Evolutionary conservation across 1,284 basidiomycete species (phyloP).

Genomic region (Naganishia albida): DNA sequence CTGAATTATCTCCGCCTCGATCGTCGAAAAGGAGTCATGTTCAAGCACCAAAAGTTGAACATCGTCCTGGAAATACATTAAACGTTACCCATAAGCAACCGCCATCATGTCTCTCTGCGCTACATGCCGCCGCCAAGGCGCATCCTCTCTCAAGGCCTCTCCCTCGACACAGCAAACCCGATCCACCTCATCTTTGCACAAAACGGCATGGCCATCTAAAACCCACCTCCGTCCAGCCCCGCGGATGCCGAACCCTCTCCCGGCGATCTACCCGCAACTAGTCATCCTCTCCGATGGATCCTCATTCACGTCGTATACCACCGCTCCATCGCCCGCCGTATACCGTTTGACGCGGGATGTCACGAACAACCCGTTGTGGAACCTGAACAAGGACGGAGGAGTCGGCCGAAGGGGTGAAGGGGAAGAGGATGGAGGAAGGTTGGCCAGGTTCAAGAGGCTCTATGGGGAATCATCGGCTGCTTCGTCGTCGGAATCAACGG

Average conservation of each 20-base stretch:
- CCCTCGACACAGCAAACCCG: slow-evolving; percentile 32
- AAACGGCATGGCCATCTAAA: slow-evolving; percentile 45
- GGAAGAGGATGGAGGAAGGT: slow-evolving; percentile 67
- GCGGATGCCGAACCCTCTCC: slow-evolving; percentile 72
- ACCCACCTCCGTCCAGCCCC: slow-evolving; percentile 54
- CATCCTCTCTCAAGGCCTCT: background rate
- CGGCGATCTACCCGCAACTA: slow-evolving; percentile 77
- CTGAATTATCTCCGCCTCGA: background rate
- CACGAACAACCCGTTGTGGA: slow-evolving; percentile 79
- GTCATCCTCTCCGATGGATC: slow-evolving; percentile 83
- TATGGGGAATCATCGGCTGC: slow-evolving; percentile 36
- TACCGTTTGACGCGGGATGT: slow-evolving; percentile 77
- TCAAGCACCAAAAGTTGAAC: background rate
- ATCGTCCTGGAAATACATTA: background rate
- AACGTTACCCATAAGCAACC: background rate
- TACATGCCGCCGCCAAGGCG: slow-evolving; percentile 20
- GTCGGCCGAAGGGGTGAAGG: slow-evolving; percentile 61
- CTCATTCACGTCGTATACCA: slow-evolving; percentile 79
- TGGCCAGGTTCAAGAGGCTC: slow-evolving; percentile 73
- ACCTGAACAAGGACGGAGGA: slow-evolving; percentile 54
- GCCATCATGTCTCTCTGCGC: slow-evolving; percentile 26
- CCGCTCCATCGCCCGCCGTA: slow-evolving; percentile 69
- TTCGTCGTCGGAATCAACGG: slow-evolving; percentile 56
- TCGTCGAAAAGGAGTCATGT: slow-evolving; percentile 1
- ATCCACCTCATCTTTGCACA: slow-evolving; percentile 37